Percentiles rank a stretch among this genome's conserved stretches.
These are phyloP conservation scores for Picochlorum costavermella DNA, from an alignment of 139 green algal species.

Conservation along the genomic window DNA sequence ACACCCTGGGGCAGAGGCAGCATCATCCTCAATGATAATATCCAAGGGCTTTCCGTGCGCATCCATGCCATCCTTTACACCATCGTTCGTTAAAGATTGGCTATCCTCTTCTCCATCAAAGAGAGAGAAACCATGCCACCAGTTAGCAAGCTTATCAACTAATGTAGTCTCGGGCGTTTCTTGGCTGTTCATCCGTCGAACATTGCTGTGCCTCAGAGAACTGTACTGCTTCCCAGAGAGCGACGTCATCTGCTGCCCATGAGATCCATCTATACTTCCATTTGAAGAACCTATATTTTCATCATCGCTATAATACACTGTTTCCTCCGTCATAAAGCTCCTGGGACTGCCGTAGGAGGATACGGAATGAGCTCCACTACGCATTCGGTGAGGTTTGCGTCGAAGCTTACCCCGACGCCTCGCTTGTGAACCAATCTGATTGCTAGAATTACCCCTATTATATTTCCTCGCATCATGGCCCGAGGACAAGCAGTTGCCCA, in stretches of 20 bases:
- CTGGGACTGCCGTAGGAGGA: slow-evolving; percentile 3
- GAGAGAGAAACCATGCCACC: neutral
- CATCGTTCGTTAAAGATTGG: too few species aligned
- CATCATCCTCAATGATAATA: neutral
- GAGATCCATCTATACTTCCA: neutral
- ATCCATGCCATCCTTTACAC: too few species aligned
- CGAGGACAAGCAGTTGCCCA: too few species aligned
- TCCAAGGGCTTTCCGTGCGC: too few species aligned
- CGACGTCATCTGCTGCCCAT: too few species aligned
- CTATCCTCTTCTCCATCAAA: too few species aligned
- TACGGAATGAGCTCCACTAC: neutral
- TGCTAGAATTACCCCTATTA: too few species aligned
- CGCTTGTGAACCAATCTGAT: too few species aligned
- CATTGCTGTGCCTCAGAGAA: too few species aligned
- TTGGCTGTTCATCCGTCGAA: too few species aligned
- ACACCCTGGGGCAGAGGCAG: slow-evolving; percentile 7
- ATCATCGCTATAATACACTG: neutral
- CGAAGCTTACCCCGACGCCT: neutral
- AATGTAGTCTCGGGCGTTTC: neutral
- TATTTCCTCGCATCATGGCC: too few species aligned
- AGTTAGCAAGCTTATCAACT: neutral
- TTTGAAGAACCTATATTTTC: neutral
- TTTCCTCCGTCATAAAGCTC: neutral
- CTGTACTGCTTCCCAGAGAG: too few species aligned
- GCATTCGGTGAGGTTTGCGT: neutral